These are phyloP conservation scores for Rhododendron ovatum DNA, from an alignment of 148 eudicot genomes.

Conservation along the genomic window DNA sequence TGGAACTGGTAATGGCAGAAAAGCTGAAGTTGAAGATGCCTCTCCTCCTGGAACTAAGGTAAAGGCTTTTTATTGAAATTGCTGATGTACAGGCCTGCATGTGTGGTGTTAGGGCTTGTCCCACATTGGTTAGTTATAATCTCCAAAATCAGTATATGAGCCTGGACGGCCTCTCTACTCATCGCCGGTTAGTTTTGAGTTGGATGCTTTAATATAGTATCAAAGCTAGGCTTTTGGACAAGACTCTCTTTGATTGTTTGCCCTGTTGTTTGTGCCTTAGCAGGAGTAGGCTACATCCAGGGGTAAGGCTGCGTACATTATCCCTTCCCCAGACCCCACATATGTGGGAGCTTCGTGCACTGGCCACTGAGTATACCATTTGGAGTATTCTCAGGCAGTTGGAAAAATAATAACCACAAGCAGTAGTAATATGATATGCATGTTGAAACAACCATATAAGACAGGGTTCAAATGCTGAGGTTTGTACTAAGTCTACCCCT, in stretches of 20 bases:
- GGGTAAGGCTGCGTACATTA: neutral
- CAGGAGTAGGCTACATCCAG: neutral
- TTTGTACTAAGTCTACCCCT: neutral
- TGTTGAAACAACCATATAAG: neutral
- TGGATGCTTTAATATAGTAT: too few species aligned
- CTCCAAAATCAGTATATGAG: too few species aligned
- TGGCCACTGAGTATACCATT: neutral
- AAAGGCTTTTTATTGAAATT: slow-evolving; percentile 11
- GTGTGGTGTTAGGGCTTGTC: too few species aligned
- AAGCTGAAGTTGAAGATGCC: slow-evolving; percentile 11
- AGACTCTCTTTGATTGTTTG: too few species aligned
- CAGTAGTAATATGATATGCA: neutral
- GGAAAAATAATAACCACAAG: neutral
- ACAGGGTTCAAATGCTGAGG: neutral
- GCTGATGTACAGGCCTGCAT: neutral
- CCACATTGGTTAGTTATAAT: too few species aligned
- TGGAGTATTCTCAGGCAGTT: neutral
- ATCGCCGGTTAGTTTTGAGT: too few species aligned
- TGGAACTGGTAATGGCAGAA: slow-evolving; percentile 7
- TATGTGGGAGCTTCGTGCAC: neutral
- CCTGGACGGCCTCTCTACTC: too few species aligned
- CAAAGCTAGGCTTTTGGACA: too few species aligned
- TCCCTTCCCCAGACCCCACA: neutral
- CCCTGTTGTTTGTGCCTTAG: too few species aligned
- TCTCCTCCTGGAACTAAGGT: slow-evolving; percentile 29